phyloP scores from a whole-genome alignment of 805 yeast genomes.

The Kazachstania africana region DNA sequence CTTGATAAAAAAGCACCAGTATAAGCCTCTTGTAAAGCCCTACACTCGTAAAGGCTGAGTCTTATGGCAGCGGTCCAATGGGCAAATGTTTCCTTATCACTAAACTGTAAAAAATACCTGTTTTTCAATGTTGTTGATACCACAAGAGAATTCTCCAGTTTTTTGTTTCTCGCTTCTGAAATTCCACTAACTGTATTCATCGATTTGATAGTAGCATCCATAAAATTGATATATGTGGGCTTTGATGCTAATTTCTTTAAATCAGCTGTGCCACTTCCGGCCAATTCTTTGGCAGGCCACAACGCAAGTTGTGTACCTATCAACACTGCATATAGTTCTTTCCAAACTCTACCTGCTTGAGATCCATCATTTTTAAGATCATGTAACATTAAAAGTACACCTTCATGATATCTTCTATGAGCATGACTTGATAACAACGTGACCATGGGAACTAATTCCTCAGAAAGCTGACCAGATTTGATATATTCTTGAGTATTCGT shows the following conservation, averaged over 20 bases:
- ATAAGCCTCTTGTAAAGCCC: conserved; percentile 84
- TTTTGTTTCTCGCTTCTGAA: conserved; percentile 35
- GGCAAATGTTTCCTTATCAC: conserved; percentile 48
- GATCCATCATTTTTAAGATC: conserved; percentile 77
- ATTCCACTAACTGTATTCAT: conserved; percentile 53
- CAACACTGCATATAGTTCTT: conserved; percentile 83
- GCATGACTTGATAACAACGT: conserved; percentile 63
- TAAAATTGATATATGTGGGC: conserved; percentile 81
- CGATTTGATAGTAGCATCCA: conserved; percentile 79
- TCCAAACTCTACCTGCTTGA: conserved; percentile 77
- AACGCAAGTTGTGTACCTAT: conserved; percentile 86
- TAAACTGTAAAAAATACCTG: conserved; percentile 70
- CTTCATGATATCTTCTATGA: conserved; percentile 66
- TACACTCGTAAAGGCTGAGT: conserved; percentile 68
- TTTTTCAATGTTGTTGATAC: conserved; percentile 89
- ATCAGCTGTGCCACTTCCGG: conserved; percentile 33
- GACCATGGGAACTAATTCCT: conserved; percentile 50
- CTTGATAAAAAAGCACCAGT: conserved; percentile 90
- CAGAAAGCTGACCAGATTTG: not conserved
- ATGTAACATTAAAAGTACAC: conserved; percentile 60
- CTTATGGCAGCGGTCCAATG: conserved; percentile 81
- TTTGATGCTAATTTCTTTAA: conserved; percentile 50
- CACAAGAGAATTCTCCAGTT: conserved; percentile 67
- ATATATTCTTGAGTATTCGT: not conserved
- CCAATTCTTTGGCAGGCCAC: conserved; percentile 72